Conservation (phyloP, 2,329 filamentous ascomycete genomes). For the Trichophyton schoenleinii region DNA sequence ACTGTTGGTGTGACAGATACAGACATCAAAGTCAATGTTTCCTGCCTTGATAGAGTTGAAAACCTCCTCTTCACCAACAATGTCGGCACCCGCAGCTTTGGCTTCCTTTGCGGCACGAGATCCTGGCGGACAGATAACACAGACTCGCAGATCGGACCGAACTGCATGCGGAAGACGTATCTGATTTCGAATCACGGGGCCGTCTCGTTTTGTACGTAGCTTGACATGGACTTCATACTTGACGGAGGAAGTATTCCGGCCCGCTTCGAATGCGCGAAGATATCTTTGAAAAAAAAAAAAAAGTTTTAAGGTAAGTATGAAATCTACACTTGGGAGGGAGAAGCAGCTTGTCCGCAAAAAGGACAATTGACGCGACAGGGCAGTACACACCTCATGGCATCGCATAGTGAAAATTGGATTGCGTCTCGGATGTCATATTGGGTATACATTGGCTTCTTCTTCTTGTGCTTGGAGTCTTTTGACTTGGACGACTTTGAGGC, state of each 20-base stretch:
- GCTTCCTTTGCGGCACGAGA: conserved; percentile 64
- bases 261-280: conserved; percentile 84
- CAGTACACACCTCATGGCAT: conserved; percentile 63
- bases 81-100: conserved; percentile 60
- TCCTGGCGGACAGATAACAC: conserved; percentile 77
- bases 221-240: conserved; percentile 88
- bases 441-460: conserved; percentile 51
- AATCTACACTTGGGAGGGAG: neutral
- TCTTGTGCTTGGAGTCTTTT: conserved; percentile 25
- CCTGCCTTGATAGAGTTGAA: conserved; percentile 68
- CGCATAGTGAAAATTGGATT: conserved; percentile 68
- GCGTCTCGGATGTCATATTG: conserved; percentile 50
- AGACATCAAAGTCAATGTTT: conserved; percentile 74
- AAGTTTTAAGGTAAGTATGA: neutral
- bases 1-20: conserved; percentile 72
- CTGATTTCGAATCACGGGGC: conserved; percentile 74
- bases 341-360: neutral
- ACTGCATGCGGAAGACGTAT: conserved; percentile 81
- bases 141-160: conserved; percentile 76
- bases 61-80: conserved; percentile 74
- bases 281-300: conserved; percentile 50
- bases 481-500: conserved; percentile 7
- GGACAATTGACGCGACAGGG: neutral
- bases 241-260: conserved; percentile 54
- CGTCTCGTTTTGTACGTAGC: conserved; percentile 71